phyloP scores from a whole-genome alignment of 352 stramenopile genomes.

The Phytophthora litchii region DNA sequence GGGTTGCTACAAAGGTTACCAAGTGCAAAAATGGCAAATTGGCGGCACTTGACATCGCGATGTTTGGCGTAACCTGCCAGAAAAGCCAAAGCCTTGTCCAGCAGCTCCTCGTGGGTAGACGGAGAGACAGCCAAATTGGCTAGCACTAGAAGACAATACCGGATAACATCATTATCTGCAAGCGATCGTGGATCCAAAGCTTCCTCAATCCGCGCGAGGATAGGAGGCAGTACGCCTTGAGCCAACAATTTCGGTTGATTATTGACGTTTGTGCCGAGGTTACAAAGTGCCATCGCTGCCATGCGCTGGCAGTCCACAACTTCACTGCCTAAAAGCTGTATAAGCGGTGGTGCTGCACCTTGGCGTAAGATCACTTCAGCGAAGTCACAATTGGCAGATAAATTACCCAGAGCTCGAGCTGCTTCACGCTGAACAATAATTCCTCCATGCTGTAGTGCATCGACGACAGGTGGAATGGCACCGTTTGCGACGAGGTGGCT shows the following conservation, averaged over 20 bases:
- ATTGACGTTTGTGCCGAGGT: slow-evolving; percentile 94
- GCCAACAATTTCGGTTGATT: slow-evolving; percentile 93
- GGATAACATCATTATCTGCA: slow-evolving; percentile 94
- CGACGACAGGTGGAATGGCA: slow-evolving; percentile 87
- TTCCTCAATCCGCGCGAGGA: slow-evolving; percentile 89
- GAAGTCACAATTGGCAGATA: slow-evolving; percentile 96
- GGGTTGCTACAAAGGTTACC: slow-evolving; percentile 95
- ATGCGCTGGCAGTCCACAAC: slow-evolving; percentile 94
- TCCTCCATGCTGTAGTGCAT: slow-evolving; percentile 74
- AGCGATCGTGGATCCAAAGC: slow-evolving; percentile 92
- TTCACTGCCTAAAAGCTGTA: slow-evolving; percentile 89
- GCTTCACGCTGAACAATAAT: slow-evolving; percentile 93
- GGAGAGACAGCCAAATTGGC: slow-evolving; percentile 92
- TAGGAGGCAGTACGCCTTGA: slow-evolving; percentile 85
- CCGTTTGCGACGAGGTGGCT: slow-evolving; percentile 88
- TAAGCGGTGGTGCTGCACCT: slow-evolving; percentile 82
- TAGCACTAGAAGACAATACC: slow-evolving; percentile 95
- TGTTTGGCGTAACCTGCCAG: slow-evolving; percentile 94
- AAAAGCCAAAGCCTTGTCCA: slow-evolving; percentile 83
- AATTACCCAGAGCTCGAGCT: slow-evolving; percentile 92
- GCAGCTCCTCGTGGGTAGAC: slow-evolving; percentile 83
- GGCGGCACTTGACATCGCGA: slow-evolving; percentile 95
- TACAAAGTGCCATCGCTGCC: slow-evolving; percentile 95
- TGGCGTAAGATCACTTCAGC: slow-evolving; percentile 91
- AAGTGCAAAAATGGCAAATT: slow-evolving; percentile 95